phyloP scores from a whole-genome alignment of 331 rosid species.

The Dryas integrifolia region DNA sequence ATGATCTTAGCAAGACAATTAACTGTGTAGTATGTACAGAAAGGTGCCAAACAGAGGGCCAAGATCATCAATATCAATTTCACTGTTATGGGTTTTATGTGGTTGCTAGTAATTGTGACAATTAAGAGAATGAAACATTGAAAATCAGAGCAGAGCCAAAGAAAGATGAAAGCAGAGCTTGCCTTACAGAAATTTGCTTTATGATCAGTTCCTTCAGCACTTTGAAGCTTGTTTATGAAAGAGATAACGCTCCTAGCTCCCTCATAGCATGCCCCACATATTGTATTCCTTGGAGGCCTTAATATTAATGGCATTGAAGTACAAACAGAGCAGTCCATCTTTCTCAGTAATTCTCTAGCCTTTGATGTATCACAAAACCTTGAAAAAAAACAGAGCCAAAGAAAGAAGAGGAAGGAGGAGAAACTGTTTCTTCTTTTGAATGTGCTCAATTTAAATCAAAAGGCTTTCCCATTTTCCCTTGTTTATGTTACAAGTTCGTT shows the following conservation, averaged over 20 bases:
- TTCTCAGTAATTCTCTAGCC: background rate
- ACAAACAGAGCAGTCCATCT: slow-evolving; percentile 79
- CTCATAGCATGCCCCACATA: slow-evolving; percentile 69
- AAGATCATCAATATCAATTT: too few species aligned
- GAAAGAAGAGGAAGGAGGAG: slow-evolving; percentile 8
- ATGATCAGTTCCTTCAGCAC: slow-evolving; percentile 22
- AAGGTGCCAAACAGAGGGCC: too few species aligned
- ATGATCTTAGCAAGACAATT: too few species aligned
- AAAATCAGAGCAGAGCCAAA: background rate
- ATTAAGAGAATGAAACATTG: background rate
- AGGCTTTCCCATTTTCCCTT: slow-evolving; percentile 13
- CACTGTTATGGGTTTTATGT: too few species aligned
- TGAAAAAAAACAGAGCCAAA: background rate
- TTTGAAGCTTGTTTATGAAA: slow-evolving; percentile 46
- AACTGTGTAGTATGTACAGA: too few species aligned
- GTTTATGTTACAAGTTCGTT: slow-evolving; percentile 22
- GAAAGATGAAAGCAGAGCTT: slow-evolving; percentile 46
- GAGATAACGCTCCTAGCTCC: slow-evolving; percentile 62
- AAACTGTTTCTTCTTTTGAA: slow-evolving; percentile 14
- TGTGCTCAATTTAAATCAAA: background rate
- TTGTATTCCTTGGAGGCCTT: slow-evolving; percentile 87
- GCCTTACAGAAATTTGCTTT: slow-evolving; percentile 57
- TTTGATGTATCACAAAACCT: background rate
- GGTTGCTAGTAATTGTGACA: too few species aligned
- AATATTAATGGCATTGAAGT: slow-evolving; percentile 63